Percentiles rank a stretch among this genome's conserved stretches.
Evolutionary conservation across 768 basidiomycete species (phyloP).

Genomic region (Xerocomus brunneocitrinus): DNA sequence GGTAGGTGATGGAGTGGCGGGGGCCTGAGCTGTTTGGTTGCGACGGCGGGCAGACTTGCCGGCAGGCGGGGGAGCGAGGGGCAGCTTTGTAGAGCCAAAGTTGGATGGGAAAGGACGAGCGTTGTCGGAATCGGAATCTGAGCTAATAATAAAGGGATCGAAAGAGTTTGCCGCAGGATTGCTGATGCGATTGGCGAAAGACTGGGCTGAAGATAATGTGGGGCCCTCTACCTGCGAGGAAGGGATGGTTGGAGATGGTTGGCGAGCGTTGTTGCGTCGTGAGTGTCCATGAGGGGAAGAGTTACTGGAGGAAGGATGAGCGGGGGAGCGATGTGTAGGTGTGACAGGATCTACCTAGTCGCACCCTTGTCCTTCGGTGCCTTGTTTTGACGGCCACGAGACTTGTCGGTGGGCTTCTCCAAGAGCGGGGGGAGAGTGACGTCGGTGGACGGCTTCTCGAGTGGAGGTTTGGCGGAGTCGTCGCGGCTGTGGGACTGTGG

Average conservation of each 20-base stretch:
- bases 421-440: constrained; percentile 30
- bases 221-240: constrained; percentile 68
- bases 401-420: constrained; percentile 32
- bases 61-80: constrained; percentile 44
- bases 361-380: constrained; percentile 40
- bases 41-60: constrained; percentile 60
- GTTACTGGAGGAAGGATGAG: constrained; percentile 35
- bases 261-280: constrained; percentile 52
- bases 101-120: constrained; percentile 30
- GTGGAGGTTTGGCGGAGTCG: constrained; percentile 29
- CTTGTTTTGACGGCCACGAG: constrained; percentile 36
- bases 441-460: constrained; percentile 24
- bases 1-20: constrained; percentile 35
- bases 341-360: constrained; percentile 35
- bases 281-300: constrained; percentile 40
- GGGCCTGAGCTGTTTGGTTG: constrained; percentile 32
- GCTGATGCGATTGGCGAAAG: constrained; percentile 23
- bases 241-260: constrained; percentile 56
- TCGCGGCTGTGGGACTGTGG: constrained; percentile 20
- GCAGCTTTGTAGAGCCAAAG: constrained; percentile 17
- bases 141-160: constrained; percentile 49
- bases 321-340: neutral
- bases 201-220: constrained; percentile 19
- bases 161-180: constrained; percentile 38
- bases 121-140: constrained; percentile 37